Evolutionary conservation across 306 rosid species (phyloP).

Genomic region (Pyrus bretschneideri): DNA sequence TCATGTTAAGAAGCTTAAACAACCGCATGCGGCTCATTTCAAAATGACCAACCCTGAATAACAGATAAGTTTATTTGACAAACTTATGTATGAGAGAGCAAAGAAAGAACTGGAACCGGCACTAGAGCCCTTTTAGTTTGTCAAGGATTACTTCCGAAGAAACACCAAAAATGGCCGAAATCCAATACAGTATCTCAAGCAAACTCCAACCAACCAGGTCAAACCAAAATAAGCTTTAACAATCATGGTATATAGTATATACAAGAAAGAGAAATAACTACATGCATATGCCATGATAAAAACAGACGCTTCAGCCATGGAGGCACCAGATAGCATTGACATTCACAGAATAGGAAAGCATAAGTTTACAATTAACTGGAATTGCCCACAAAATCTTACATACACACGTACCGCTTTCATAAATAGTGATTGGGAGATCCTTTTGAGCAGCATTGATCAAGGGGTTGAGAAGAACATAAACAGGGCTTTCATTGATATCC

Average conservation of each 20-base stretch:
- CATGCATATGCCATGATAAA: background rate
- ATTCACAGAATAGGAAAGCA: background rate
- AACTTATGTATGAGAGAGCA: background rate
- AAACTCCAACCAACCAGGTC: background rate
- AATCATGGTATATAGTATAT: background rate
- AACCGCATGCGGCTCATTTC: background rate
- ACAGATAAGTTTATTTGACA: background rate
- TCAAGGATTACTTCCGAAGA: background rate
- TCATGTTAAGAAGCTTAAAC: background rate
- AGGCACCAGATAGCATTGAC: background rate
- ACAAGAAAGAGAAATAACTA: background rate
- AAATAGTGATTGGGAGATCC: conserved; percentile 89
- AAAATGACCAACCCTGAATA: background rate
- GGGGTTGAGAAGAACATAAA: conserved; percentile 88
- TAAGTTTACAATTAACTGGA: background rate
- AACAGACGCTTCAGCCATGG: background rate
- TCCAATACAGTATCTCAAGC: background rate
- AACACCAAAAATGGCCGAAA: background rate
- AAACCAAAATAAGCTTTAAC: background rate
- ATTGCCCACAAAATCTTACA: conserved; percentile 10
- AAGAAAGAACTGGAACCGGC: background rate
- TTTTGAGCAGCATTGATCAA: conserved; percentile 78
- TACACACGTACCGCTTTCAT: conserved; percentile 64
- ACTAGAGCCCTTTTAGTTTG: background rate
- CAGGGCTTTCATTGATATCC: conserved; percentile 95